Evolutionary conservation across 345 rosid species (phyloP).

Genomic region (Dipteronia sinensis): DNA sequence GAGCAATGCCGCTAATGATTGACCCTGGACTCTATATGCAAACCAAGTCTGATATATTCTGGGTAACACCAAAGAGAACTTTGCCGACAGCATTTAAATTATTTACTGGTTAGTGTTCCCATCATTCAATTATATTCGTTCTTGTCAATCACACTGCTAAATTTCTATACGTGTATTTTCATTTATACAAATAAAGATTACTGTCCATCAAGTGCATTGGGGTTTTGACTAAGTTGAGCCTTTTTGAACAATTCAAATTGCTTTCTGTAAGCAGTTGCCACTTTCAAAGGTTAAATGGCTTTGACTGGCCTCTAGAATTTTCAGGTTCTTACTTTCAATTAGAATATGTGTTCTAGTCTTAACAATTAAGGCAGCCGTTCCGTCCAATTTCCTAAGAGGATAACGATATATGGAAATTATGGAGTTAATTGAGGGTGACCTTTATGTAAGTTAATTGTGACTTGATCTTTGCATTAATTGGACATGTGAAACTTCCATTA

Average conservation of each 20-base stretch:
- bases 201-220: neutral
- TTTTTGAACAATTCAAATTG: neutral
- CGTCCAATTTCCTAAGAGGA: neutral
- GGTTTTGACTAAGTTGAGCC: neutral
- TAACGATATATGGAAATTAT: neutral
- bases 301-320: conserved; percentile 1
- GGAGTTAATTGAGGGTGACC: neutral
- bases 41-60: conserved; percentile 69
- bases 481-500: neutral
- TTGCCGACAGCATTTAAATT: conserved; percentile 90
- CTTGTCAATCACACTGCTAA: neutral
- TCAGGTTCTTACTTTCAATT: neutral
- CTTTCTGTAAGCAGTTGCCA: neutral
- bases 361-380: neutral
- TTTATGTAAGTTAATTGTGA: neutral
- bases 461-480: neutral
- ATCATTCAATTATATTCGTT: conserved; percentile 2
- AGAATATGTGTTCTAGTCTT: neutral
- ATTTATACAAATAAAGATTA: neutral
- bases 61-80: conserved; percentile 77
- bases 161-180: neutral
- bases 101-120: conserved; percentile 73
- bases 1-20: conserved; percentile 93
- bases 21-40: conserved; percentile 90
- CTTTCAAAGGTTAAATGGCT: neutral